phyloP scores from a whole-genome alignment of 2,329 filamentous ascomycete genomes.

The Apiospora kogelbergensis region DNA sequence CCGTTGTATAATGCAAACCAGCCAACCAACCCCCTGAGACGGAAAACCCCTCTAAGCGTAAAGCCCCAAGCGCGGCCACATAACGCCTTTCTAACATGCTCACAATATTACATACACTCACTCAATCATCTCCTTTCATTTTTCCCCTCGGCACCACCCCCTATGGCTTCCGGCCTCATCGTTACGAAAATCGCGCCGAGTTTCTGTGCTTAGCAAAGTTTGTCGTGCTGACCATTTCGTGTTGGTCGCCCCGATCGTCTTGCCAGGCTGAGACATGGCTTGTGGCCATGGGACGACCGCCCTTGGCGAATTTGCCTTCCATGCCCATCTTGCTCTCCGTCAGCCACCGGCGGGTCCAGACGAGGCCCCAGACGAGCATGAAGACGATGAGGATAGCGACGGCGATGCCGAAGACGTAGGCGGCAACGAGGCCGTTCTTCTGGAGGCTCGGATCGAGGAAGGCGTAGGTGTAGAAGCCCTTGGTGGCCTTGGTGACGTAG shows the following conservation, averaged over 20 bases:
- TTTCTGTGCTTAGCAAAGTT: not conserved
- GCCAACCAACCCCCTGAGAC: not conserved
- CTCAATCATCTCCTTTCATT: not conserved
- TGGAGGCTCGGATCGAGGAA: slow-evolving; percentile 67
- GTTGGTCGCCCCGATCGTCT: not conserved
- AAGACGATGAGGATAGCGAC: slow-evolving; percentile 45
- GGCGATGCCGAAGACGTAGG: slow-evolving; percentile 55
- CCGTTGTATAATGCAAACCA: not conserved
- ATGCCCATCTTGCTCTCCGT: slow-evolving; percentile 30
- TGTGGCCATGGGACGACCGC: not conserved
- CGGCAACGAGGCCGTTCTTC: slow-evolving; percentile 58
- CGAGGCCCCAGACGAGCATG: slow-evolving; percentile 37
- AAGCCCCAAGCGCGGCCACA: not conserved
- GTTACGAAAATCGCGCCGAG: not conserved
- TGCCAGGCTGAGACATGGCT: not conserved
- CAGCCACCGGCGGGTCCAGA: slow-evolving; percentile 41
- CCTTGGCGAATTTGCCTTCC: slow-evolving; percentile 24
- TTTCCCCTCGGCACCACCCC: not conserved
- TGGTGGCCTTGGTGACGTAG: slow-evolving; percentile 68
- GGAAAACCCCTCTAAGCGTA: not conserved
- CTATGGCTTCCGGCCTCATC: not conserved
- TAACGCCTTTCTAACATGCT: not conserved
- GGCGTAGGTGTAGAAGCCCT: slow-evolving; percentile 73
- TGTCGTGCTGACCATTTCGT: slow-evolving; percentile 5
- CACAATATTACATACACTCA: not conserved